phyloP scores from a whole-genome alignment of 345 rosid genomes.

The Mallotus nudiflorus region DNA sequence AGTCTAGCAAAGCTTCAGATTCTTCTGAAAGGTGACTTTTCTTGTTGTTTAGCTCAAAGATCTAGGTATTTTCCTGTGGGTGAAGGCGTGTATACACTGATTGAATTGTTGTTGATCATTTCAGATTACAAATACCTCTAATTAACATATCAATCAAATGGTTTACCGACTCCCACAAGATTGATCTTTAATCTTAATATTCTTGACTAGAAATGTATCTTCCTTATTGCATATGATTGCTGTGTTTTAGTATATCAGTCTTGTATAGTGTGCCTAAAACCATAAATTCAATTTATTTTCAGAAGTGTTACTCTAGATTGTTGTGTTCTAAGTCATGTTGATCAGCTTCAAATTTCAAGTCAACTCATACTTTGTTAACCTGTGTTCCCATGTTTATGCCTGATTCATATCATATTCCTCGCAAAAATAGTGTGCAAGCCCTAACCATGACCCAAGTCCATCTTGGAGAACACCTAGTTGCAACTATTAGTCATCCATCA shows the following conservation, averaged over 20 bases:
- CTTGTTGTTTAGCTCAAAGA: conserved; percentile 7
- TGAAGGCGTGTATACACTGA: neutral
- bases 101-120: neutral
- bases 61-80: conserved; percentile 6
- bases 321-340: neutral
- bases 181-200: neutral
- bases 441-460: neutral
- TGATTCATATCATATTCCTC: neutral
- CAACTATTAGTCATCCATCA: neutral
- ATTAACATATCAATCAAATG: neutral
- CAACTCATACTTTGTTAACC: neutral
- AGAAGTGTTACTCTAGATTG: neutral
- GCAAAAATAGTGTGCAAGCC: no score
- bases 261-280: neutral
- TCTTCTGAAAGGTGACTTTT: conserved; percentile 60
- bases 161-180: neutral
- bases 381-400: neutral
- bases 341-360: neutral
- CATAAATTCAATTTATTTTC: neutral
- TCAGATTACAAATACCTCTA: neutral
- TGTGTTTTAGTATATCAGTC: neutral
- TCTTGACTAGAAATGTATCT: neutral
- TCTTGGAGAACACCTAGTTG: neutral
- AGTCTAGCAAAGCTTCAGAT: conserved; percentile 45
- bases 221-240: neutral